These are phyloP conservation scores for Kodamaea laetipori DNA, from an alignment of 805 yeast genomes.

Conservation along the genomic window DNA sequence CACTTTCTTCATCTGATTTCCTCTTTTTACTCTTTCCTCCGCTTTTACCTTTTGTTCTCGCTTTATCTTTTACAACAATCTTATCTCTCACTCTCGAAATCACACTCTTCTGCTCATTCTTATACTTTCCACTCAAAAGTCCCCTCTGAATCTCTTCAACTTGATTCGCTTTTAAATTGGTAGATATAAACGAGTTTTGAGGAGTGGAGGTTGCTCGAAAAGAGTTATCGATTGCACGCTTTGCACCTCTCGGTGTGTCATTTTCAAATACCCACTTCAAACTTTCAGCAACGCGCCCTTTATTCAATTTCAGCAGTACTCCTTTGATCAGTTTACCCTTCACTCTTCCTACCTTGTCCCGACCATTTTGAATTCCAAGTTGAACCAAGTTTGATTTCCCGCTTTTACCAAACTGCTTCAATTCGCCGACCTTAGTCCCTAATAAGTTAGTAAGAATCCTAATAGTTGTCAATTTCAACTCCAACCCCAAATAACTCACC, in stretches of 20 bases:
- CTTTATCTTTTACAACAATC: background rate
- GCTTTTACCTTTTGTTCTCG: background rate
- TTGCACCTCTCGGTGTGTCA: background rate
- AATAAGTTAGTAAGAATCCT: too few relatives aligned
- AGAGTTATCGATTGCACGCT: background rate
- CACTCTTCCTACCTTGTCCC: too few relatives aligned
- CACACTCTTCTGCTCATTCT: background rate
- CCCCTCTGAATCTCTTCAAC: conserved; percentile 12
- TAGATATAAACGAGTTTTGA: conserved; percentile 3
- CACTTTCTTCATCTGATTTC: background rate
- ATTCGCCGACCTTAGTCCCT: too few relatives aligned
- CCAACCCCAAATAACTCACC: background rate
- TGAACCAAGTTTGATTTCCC: too few relatives aligned
- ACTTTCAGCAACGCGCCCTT: background rate
- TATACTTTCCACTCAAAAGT: background rate
- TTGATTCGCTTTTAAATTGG: conserved; percentile 5
- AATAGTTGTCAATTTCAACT: background rate
- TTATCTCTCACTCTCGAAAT: background rate
- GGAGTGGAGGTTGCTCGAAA: conserved; percentile 21
- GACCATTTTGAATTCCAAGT: too few relatives aligned
- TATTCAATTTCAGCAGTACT: background rate
- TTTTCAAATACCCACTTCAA: conserved; percentile 1
- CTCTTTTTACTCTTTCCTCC: background rate
- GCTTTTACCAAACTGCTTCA: too few relatives aligned
- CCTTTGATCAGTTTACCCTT: background rate